Conservation (phyloP, 257 asterid genomes). For the Ophiorrhiza pumila region DNA sequence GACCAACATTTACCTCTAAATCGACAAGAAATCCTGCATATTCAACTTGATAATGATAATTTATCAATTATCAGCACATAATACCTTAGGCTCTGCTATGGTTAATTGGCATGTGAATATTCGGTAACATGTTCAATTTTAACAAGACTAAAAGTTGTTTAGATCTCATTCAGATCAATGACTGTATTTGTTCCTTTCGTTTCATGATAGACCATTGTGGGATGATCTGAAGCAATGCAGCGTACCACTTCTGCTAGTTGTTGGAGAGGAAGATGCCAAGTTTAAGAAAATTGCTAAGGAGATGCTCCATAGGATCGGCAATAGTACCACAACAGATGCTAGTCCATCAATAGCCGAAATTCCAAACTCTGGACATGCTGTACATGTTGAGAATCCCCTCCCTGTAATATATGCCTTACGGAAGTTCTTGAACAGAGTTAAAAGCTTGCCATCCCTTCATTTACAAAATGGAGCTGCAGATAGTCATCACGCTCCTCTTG, state of each 20-base stretch:
- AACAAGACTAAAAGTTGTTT: not conserved
- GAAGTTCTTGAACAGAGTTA: slow-evolving; percentile 42
- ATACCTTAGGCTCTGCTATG: not conserved
- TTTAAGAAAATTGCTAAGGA: slow-evolving; percentile 63
- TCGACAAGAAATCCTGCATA: too few relatives aligned
- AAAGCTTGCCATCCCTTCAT: slow-evolving; percentile 2
- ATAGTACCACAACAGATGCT: slow-evolving; percentile 17
- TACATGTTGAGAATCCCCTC: slow-evolving; percentile 91
- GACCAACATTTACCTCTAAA: too few relatives aligned
- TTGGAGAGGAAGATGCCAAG: slow-evolving; percentile 78
- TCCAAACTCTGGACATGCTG: slow-evolving; percentile 81
- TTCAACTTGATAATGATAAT: too few relatives aligned
- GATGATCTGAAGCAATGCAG: slow-evolving; percentile 71
- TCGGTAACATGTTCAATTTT: not conserved
- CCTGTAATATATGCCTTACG: slow-evolving; percentile 59
- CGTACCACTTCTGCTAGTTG: slow-evolving; percentile 62
- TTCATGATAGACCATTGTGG: slow-evolving; percentile 65
- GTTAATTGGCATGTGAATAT: not conserved
- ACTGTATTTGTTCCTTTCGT: slow-evolving; percentile 1
- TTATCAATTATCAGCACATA: not conserved
- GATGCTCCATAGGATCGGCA: slow-evolving; percentile 41
- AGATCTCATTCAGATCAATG: not conserved
- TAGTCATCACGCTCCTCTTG: not conserved
- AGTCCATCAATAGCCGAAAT: slow-evolving; percentile 48
- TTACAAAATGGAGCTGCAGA: slow-evolving; percentile 8